Evolutionary conservation across 352 stramenopile species (phyloP).

Genomic region (Pythium angustatum): DNA sequence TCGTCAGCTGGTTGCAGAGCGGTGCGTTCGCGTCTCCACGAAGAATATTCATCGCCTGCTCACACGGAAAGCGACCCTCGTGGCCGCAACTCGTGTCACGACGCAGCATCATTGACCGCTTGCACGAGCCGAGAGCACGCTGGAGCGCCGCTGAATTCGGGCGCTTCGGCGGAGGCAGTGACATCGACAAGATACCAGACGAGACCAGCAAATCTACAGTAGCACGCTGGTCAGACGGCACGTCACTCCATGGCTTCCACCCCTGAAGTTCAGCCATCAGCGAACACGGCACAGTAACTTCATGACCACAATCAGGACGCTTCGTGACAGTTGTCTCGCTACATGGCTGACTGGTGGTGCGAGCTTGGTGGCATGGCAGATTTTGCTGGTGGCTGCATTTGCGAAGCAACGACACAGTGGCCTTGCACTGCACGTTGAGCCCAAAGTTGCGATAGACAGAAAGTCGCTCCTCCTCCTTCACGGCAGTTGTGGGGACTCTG

Average conservation of each 20-base stretch:
- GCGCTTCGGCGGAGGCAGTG: conserved; percentile 28
- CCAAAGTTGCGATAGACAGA: conserved; percentile 40
- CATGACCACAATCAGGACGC: conserved; percentile 52
- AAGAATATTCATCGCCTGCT: conserved; percentile 47
- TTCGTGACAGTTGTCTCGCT: conserved; percentile 31
- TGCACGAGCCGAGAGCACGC: conserved; percentile 41
- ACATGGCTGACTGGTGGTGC: conserved; percentile 35
- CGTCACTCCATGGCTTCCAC: conserved; percentile 54
- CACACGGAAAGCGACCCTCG: conserved; percentile 55
- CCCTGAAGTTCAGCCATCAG: conserved; percentile 26
- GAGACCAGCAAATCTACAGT: conserved; percentile 33
- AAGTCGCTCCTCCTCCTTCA: conserved; percentile 24
- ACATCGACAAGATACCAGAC: conserved; percentile 45
- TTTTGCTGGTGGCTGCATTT: conserved; percentile 46
- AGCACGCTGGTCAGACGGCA: conserved; percentile 21
- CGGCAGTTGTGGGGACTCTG: conserved; percentile 12
- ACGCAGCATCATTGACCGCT: conserved; percentile 38
- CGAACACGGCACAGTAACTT: conserved; percentile 42
- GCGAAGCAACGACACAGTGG: conserved; percentile 37
- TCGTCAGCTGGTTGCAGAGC: conserved; percentile 14
- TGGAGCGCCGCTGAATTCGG: conserved; percentile 19
- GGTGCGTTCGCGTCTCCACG: conserved; percentile 12
- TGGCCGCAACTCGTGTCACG: conserved; percentile 53
- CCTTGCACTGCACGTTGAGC: conserved; percentile 44
- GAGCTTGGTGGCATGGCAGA: conserved; percentile 54